Evolutionary conservation across 1,284 basidiomycete genomes (phyloP).

Genomic region (Rhodotorula sp.): DNA sequence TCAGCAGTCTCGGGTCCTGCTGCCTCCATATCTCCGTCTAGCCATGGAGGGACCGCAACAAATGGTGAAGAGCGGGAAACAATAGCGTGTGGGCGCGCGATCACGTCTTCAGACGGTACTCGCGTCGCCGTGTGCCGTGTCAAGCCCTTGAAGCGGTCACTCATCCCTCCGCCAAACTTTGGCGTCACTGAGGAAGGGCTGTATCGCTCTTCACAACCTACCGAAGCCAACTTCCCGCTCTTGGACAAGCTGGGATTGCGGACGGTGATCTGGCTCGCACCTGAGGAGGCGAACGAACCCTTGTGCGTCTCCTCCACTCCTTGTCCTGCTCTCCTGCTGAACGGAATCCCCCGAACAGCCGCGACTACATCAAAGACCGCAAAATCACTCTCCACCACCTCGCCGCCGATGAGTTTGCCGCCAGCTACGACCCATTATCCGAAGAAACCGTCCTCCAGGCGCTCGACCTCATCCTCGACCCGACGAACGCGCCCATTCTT

Average conservation of each 20-base stretch:
- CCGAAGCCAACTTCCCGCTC: conserved; percentile 57
- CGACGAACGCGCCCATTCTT: conserved; percentile 53
- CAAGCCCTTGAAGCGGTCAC: conserved; percentile 9
- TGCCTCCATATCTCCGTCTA: too few relatives aligned
- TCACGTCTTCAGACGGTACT: neutral
- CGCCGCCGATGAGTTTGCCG: conserved; percentile 51
- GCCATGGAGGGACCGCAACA: neutral
- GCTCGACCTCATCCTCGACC: conserved; percentile 54
- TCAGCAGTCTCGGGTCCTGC: neutral
- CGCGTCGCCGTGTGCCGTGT: conserved; percentile 15
- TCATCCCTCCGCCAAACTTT: conserved; percentile 55
- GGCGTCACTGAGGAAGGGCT: conserved; percentile 57
- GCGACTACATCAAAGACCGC: conserved; percentile 37
- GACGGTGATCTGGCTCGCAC: conserved; percentile 56
- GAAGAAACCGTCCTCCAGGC: conserved; percentile 57
- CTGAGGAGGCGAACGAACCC: conserved; percentile 54
- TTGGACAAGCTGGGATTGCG: conserved; percentile 54
- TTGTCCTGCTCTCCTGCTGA: neutral
- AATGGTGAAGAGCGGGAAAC: neutral
- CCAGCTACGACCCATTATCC: conserved; percentile 50
- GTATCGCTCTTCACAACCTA: conserved; percentile 54
- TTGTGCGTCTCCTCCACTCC: conserved; percentile 48
- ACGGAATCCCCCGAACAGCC: conserved; percentile 17
- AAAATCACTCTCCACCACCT: conserved; percentile 48
- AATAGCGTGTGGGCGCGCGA: neutral